Evolutionary conservation across 164 flowering plant genomes (phyloP).

Genomic region (Nymphaea thermarum): DNA sequence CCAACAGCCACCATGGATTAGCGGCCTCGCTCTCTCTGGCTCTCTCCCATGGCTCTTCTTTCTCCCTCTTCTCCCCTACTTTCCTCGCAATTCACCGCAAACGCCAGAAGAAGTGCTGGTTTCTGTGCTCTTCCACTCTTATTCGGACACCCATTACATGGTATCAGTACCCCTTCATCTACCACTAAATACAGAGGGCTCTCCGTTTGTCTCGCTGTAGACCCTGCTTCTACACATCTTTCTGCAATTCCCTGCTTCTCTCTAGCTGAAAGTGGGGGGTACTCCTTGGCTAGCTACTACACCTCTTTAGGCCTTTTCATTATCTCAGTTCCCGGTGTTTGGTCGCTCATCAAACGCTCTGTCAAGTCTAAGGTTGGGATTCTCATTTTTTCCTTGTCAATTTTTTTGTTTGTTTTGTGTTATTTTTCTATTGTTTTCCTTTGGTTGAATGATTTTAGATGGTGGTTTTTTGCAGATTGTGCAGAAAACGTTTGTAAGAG

Average conservation of each 20-base stretch:
- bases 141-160: not conserved
- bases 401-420: not conserved
- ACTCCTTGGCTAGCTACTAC: constrained; percentile 89
- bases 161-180: not conserved
- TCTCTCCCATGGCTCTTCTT: constrained; percentile 6
- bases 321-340: constrained; percentile 93
- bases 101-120: not conserved
- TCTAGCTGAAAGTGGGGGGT: constrained; percentile 49
- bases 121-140: not conserved
- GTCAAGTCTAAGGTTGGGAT: constrained; percentile 80
- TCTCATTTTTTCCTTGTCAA: not conserved
- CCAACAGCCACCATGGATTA: not conserved
- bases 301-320: constrained; percentile 91
- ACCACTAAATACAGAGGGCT: constrained; percentile 8
- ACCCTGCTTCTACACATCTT: constrained; percentile 5
- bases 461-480: constrained; percentile 42
- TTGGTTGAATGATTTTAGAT: not conserved
- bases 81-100: constrained; percentile 7
- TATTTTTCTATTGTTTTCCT: not conserved
- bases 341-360: constrained; percentile 99
- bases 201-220: constrained; percentile 14
- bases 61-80: constrained; percentile 7
- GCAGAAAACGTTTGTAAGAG: constrained; percentile 60
- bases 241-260: constrained; percentile 11
- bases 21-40: not conserved